phyloP scores from a whole-genome alignment of 108 stramenopile species.

The Chaetoceros tenuissimus region DNA sequence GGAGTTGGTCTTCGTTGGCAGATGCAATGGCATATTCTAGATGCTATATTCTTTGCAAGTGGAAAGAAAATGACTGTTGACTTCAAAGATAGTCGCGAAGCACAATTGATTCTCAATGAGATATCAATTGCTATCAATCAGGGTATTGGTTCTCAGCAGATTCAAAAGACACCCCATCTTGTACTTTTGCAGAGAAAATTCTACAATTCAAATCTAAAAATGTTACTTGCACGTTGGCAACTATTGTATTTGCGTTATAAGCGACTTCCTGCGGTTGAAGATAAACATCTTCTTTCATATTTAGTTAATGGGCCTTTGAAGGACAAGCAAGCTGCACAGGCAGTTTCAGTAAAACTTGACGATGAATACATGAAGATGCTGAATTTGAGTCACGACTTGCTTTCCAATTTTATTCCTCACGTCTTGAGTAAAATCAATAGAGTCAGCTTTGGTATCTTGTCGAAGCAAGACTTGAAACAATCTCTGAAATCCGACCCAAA shows the following conservation, averaged over 20 bases:
- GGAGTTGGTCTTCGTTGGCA: conserved; percentile 93
- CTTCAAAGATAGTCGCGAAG: conserved; percentile 78
- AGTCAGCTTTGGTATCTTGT: conserved; percentile 90
- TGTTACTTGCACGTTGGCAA: conserved; percentile 92
- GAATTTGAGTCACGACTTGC: conserved; percentile 91
- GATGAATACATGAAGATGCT: conserved; percentile 99
- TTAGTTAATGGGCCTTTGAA: conserved; percentile 82
- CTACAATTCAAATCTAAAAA: conserved; percentile 84
- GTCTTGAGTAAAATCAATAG: conserved; percentile 94
- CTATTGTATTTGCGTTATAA: conserved; percentile 88
- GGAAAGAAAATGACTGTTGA: conserved; percentile 81
- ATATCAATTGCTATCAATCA: conserved; percentile 67
- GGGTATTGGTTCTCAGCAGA: conserved; percentile 71
- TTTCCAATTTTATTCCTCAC: conserved; percentile 87
- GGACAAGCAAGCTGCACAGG: conserved; percentile 62
- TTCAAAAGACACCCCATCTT: conserved; percentile 90
- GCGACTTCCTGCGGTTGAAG: conserved; percentile 82
- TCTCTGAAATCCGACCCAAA: conserved; percentile 71
- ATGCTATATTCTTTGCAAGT: conserved; percentile 73
- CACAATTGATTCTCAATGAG: conserved; percentile 76
- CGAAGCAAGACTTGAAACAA: conserved; percentile 60
- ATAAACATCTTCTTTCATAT: conserved; percentile 88
- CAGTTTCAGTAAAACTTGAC: conserved; percentile 82
- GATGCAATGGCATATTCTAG: conserved; percentile 90
- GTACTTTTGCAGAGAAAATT: conserved; percentile 85